Conservation (phyloP, 257 asterid species). For the Nicotiana noctiflora region DNA sequence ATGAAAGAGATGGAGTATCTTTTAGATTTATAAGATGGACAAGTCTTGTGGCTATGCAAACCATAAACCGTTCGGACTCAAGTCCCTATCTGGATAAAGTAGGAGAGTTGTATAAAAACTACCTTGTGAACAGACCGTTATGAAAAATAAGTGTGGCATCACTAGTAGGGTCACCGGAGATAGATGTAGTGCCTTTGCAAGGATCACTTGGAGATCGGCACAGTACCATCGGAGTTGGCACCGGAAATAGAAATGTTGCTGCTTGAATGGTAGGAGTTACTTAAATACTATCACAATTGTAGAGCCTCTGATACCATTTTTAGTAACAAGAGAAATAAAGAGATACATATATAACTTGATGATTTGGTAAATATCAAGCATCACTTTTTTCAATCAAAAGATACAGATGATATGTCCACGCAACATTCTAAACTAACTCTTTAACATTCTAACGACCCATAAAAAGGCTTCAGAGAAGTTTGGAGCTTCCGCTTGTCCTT, state of each 20-base stretch:
- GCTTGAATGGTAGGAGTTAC: neutral
- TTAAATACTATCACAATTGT: neutral
- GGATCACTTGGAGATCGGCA: no score
- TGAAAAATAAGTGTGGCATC: no score
- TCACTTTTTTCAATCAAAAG: neutral
- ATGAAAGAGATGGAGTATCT: neutral
- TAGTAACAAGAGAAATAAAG: neutral
- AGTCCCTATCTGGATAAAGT: neutral
- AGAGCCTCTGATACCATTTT: neutral
- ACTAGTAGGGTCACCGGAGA: no score
- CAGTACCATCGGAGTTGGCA: no score
- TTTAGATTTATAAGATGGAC: neutral
- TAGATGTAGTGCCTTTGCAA: no score
- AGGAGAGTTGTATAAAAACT: no score
- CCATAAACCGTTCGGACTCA: neutral
- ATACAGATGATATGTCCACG: no score
- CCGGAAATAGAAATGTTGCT: neutral
- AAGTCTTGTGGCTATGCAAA: neutral
- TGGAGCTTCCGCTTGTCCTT: neutral
- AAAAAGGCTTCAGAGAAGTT: neutral
- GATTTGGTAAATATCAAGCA: neutral
- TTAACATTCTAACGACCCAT: no score
- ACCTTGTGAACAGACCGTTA: no score
- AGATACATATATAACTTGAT: neutral
- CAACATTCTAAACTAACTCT: no score